These are phyloP conservation scores for Knoxdaviesia capensis DNA, from an alignment of 2,329 filamentous ascomycete genomes.

Conservation along the genomic window DNA sequence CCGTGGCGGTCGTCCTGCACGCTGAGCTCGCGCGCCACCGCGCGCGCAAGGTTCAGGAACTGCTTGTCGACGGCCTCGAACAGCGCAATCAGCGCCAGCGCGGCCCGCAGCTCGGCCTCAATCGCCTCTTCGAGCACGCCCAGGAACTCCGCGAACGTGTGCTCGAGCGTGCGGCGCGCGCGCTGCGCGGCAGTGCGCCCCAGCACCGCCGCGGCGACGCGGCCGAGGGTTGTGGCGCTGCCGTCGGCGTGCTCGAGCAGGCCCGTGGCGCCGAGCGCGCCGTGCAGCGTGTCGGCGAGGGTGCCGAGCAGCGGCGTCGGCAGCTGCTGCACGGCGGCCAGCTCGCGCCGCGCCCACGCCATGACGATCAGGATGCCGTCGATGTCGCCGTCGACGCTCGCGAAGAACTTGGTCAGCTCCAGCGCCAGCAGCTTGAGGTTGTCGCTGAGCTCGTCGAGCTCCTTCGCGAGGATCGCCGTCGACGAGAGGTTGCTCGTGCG, in stretches of 20 bases:
- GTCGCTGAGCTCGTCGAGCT: slow-evolving; percentile 71
- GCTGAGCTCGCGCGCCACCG: slow-evolving; percentile 65
- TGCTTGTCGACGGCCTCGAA: slow-evolving; percentile 84
- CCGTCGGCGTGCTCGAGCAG: slow-evolving; percentile 33
- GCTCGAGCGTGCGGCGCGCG: slow-evolving; percentile 60
- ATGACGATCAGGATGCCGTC: slow-evolving; percentile 85
- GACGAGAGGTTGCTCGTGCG: slow-evolving; percentile 81
- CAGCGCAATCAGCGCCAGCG: slow-evolving; percentile 62
- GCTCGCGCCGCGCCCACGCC: slow-evolving; percentile 84
- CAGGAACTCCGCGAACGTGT: slow-evolving; percentile 77
- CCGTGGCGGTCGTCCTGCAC: slow-evolving; percentile 62
- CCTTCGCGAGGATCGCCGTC: slow-evolving; percentile 64
- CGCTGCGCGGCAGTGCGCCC: slow-evolving; percentile 65
- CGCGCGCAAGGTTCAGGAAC: slow-evolving; percentile 72
- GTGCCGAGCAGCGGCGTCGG: slow-evolving; percentile 40
- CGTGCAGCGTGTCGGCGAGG: slow-evolving; percentile 69
- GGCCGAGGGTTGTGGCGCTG: slow-evolving; percentile 47
- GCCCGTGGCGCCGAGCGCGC: slow-evolving; percentile 44
- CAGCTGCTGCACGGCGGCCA: slow-evolving; percentile 44
- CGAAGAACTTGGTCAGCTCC: slow-evolving; percentile 81
- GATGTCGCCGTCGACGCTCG: slow-evolving; percentile 81
- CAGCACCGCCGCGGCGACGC: slow-evolving; percentile 51
- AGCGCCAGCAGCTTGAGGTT: slow-evolving; percentile 67
- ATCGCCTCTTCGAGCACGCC: slow-evolving; percentile 78
- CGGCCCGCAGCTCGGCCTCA: slow-evolving; percentile 62